phyloP scores from a whole-genome alignment of 768 basidiomycete species.

The Grammothele lineata region DNA sequence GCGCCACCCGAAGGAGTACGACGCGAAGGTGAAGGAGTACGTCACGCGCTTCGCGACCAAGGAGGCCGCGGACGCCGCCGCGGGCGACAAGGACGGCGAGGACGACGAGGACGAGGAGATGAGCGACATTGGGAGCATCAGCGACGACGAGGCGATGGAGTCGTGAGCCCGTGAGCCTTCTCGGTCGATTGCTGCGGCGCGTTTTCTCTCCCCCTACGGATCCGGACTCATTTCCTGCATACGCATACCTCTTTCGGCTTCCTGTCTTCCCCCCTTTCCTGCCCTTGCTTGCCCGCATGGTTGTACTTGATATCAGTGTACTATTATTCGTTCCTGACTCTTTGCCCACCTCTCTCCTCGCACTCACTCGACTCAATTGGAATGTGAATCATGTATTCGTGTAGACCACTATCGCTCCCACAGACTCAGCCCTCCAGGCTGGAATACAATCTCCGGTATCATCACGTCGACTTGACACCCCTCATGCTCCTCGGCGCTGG shows the following conservation, averaged over 20 bases:
- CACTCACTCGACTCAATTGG: slow-evolving; percentile 4
- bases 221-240: too few species aligned
- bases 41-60: slow-evolving; percentile 93
- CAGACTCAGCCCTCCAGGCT: too few species aligned
- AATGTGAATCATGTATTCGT: slow-evolving; percentile 10
- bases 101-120: slow-evolving; percentile 76
- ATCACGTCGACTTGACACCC: too few species aligned
- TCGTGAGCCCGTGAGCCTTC: slow-evolving; percentile 11
- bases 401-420: slow-evolving; percentile 7
- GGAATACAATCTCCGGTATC: too few species aligned
- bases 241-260: too few species aligned
- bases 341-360: not conserved
- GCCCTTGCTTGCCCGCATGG: slow-evolving; percentile 8
- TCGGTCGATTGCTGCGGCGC: not conserved
- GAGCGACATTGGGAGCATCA: slow-evolving; percentile 84
- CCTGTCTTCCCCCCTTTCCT: slow-evolving; percentile 1
- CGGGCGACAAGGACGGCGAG: slow-evolving; percentile 54
- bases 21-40: slow-evolving; percentile 93
- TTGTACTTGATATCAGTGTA: slow-evolving; percentile 15
- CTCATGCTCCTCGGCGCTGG: too few species aligned
- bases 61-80: slow-evolving; percentile 78
- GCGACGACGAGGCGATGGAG: slow-evolving; percentile 46
- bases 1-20: slow-evolving; percentile 96
- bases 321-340: slow-evolving; percentile 3
- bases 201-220: not conserved